Evolutionary conservation across 352 stramenopile genomes (phyloP).

Genomic region (Pilasporangium apinafurcum): DNA sequence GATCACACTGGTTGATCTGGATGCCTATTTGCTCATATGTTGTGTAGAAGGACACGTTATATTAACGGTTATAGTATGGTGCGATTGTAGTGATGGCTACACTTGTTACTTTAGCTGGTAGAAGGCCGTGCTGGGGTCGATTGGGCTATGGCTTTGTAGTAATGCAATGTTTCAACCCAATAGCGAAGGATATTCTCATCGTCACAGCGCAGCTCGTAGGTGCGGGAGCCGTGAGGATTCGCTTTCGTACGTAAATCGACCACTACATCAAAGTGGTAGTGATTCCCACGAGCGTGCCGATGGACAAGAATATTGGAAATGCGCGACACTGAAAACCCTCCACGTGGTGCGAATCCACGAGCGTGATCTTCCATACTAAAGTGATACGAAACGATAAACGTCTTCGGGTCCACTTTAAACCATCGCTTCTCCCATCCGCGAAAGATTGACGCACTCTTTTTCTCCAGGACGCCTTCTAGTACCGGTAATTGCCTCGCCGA

Average conservation of each 20-base stretch:
- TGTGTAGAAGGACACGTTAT: no score
- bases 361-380: conserved; percentile 56
- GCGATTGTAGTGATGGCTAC: no score
- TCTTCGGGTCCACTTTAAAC: conserved; percentile 66
- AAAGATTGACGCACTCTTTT: conserved; percentile 75
- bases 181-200: conserved; percentile 46
- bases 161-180: conserved; percentile 67
- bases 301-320: conserved; percentile 55
- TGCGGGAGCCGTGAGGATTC: conserved; percentile 50
- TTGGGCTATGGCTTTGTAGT: conserved; percentile 50
- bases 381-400: conserved; percentile 62
- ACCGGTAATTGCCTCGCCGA: conserved; percentile 28
- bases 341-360: conserved; percentile 56
- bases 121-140: conserved; percentile 25
- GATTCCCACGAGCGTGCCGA: conserved; percentile 21
- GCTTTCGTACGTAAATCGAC: conserved; percentile 57
- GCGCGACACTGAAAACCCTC: conserved; percentile 45
- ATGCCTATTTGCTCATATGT: no score
- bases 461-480: conserved; percentile 62
- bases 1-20: no score
- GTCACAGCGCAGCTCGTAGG: conserved; percentile 63
- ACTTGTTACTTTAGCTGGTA: conserved; percentile 14
- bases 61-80: no score
- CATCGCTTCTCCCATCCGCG: conserved; percentile 60
- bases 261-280: conserved; percentile 62